phyloP scores from a whole-genome alignment of 257 asterid species.

The Cordia subcordata region DNA sequence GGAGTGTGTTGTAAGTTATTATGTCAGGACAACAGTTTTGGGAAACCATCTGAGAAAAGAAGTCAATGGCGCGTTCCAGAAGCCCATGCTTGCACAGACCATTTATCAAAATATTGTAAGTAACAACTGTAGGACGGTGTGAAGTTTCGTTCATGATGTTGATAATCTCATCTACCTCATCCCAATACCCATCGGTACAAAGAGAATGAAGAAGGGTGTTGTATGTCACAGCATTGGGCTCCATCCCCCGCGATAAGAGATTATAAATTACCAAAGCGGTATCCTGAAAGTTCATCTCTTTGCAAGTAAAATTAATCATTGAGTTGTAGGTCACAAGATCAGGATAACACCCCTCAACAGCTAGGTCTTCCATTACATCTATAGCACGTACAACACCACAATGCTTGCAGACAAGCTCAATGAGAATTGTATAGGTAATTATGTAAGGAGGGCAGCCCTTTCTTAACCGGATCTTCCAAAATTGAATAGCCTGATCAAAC shows the following conservation, averaged over 20 bases:
- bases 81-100: slow-evolving; percentile 73
- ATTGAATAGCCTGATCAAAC: slow-evolving; percentile 56
- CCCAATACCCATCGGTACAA: slow-evolving; percentile 53
- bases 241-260: slow-evolving; percentile 65
- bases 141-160: slow-evolving; percentile 54
- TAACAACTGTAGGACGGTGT: slow-evolving; percentile 52
- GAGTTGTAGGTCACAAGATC: slow-evolving; percentile 79
- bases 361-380: slow-evolving; percentile 73
- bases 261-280: slow-evolving; percentile 35
- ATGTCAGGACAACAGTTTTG: slow-evolving; percentile 51
- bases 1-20: slow-evolving; percentile 72
- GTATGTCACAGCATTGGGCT: slow-evolving; percentile 63
- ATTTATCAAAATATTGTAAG: slow-evolving; percentile 71
- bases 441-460: slow-evolving; percentile 83
- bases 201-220: slow-evolving; percentile 80
- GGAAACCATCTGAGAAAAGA: slow-evolving; percentile 56
- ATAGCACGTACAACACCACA: slow-evolving; percentile 56
- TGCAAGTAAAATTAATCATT: slow-evolving; percentile 59
- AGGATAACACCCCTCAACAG: slow-evolving; percentile 81
- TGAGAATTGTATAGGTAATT: slow-evolving; percentile 62
- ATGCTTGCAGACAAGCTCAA: slow-evolving; percentile 54
- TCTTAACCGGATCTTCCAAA: slow-evolving; percentile 77
- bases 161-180: slow-evolving; percentile 56
- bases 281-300: slow-evolving; percentile 52
- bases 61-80: slow-evolving; percentile 64